Percentiles rank a stretch among this genome's conserved stretches.
These are phyloP conservation scores for Ephemerocybe angulata DNA, from an alignment of 768 basidiomycete species.

Conservation along the genomic window DNA sequence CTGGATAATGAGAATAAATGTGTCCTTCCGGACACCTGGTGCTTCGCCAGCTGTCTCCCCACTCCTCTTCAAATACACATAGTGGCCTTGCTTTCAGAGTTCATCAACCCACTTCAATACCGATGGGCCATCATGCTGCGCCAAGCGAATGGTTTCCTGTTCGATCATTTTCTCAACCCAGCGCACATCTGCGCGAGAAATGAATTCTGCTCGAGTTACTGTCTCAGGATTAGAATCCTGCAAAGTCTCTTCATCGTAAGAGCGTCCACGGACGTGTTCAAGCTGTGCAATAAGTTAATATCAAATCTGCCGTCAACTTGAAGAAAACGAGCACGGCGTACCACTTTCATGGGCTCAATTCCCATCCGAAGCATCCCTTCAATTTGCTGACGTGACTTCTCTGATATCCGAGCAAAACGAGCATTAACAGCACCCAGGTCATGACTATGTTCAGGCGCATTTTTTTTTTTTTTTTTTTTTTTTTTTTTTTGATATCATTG, in stretches of 20 bases:
- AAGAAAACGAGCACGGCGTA: not conserved
- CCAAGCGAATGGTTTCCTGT: slow-evolving; percentile 7
- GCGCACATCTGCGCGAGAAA: slow-evolving; percentile 1
- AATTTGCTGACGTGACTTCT: not conserved
- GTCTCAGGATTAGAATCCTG: not conserved
- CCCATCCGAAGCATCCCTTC: not conserved
- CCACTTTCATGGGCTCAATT: not conserved
- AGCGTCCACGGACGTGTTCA: not conserved
- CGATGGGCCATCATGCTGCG: slow-evolving; percentile 8
- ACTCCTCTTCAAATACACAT: slow-evolving; percentile 9
- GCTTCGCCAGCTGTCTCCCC: not conserved
- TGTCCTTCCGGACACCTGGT: not conserved
- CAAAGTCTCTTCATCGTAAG: not conserved
- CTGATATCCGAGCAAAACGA: not conserved
- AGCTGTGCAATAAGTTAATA: not conserved
- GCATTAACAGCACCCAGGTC: not conserved
- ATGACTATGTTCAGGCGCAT: not conserved
- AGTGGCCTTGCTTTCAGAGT: not conserved
- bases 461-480: too few species aligned
- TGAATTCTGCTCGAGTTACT: slow-evolving; percentile 2
- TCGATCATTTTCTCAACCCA: slow-evolving; percentile 13
- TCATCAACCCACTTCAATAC: slow-evolving; percentile 9
- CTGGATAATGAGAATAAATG: slow-evolving; percentile 12
- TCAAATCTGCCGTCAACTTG: not conserved
- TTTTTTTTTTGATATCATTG: not conserved